A percentile compares a stretch with the other conserved stretches of the same genome.
phyloP scores from a whole-genome alignment of 2,329 filamentous ascomycete species.

The Aspergillus sp. region DNA sequence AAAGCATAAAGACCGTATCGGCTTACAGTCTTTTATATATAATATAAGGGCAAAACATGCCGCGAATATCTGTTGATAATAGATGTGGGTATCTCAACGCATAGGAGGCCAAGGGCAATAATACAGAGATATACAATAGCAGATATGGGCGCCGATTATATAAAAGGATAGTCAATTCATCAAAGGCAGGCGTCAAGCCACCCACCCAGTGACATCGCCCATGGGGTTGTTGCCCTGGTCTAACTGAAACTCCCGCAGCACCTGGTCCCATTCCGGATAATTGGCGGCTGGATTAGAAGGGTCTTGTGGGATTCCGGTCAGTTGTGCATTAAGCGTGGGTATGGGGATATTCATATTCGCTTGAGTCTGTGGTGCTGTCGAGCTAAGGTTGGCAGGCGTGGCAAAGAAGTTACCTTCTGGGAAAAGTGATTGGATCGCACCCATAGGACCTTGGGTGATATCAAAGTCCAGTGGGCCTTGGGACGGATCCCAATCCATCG shows the following conservation, averaged over 20 bases:
- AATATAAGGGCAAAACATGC: background rate
- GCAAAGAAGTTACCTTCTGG: conserved; percentile 27
- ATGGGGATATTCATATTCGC: conserved; percentile 10
- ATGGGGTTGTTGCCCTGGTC: conserved; percentile 22
- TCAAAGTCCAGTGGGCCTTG: conserved; percentile 21
- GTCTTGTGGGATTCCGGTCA: conserved; percentile 14
- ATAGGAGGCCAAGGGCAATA: background rate
- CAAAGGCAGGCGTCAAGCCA: conserved; percentile 18
- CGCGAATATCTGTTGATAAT: background rate
- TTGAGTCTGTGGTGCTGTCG: conserved; percentile 12
- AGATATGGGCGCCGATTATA: background rate
- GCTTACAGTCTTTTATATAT: background rate
- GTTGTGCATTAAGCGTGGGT: conserved; percentile 10
- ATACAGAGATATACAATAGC: background rate
- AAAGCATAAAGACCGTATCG: background rate
- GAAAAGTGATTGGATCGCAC: conserved; percentile 29
- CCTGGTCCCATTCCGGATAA: conserved; percentile 39
- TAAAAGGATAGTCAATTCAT: background rate
- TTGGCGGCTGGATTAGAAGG: conserved; percentile 21
- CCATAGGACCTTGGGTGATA: conserved; percentile 25
- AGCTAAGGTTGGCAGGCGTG: conserved; percentile 11
- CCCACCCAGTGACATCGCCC: conserved; percentile 30
- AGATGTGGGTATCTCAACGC: background rate
- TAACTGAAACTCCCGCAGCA: conserved; percentile 41
- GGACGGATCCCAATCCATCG: conserved; percentile 8